A percentile compares a stretch with the other conserved stretches of the same genome.
Conservation (phyloP, 2,329 filamentous ascomycete genomes). For the Dothistroma septosporum region DNA sequence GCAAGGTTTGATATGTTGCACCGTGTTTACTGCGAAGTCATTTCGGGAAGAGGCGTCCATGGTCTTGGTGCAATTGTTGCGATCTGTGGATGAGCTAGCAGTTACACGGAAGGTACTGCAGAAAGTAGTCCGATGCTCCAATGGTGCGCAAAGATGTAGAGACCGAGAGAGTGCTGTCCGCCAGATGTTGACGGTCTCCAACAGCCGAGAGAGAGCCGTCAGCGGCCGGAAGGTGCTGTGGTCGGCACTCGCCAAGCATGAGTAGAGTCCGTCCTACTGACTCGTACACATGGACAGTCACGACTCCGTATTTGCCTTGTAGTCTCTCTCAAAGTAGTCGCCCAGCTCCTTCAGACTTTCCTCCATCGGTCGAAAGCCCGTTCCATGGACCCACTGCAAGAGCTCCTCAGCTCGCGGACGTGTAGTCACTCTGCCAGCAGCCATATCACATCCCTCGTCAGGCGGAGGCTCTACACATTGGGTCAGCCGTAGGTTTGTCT, state of each 20-base stretch:
- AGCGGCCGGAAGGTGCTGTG: too few species aligned
- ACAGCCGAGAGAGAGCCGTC: too few species aligned
- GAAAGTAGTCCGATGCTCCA: too few species aligned
- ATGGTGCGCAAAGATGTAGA: too few species aligned
- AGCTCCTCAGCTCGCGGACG: conserved; percentile 30
- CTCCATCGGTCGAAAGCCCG: conserved; percentile 32
- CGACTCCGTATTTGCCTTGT: neutral
- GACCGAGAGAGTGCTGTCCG: too few species aligned
- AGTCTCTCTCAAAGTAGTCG: conserved; percentile 1
- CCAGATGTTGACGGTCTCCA: too few species aligned
- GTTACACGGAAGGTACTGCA: too few species aligned
- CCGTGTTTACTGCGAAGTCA: too few species aligned
- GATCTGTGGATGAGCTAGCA: too few species aligned
- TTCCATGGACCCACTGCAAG: conserved; percentile 28
- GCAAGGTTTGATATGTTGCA: too few species aligned
- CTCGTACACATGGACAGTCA: neutral
- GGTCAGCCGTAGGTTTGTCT: neutral
- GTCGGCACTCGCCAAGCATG: neutral
- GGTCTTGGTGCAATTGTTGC: too few species aligned
- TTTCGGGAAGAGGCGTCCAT: too few species aligned
- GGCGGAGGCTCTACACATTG: conserved; percentile 14
- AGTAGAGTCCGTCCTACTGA: neutral
- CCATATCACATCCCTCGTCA: conserved; percentile 24
- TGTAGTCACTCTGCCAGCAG: conserved; percentile 20
- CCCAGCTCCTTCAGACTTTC: conserved; percentile 21